Conservation (phyloP, 139 green algal species). For the Coccomyxa sp. region DNA sequence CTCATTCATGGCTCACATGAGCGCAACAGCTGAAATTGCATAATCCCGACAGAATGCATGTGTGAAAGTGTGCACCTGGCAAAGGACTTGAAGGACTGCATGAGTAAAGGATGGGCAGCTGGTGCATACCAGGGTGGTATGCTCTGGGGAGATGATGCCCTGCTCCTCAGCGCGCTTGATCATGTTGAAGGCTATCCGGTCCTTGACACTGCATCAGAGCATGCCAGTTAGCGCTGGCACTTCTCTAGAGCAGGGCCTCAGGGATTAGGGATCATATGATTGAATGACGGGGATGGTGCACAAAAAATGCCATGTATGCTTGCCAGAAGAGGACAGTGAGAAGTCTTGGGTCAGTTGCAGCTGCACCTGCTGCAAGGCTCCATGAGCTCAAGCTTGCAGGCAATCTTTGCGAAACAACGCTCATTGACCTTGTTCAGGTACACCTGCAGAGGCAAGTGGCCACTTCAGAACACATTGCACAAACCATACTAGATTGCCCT, state of each 20-base stretch:
- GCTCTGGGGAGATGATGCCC: conserved; percentile 75
- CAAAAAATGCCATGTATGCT: not conserved
- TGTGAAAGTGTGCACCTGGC: no score
- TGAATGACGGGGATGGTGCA: not conserved
- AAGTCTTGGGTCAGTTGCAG: not conserved
- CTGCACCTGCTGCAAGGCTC: conserved; percentile 75
- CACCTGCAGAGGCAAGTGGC: no score
- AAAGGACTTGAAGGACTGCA: not conserved
- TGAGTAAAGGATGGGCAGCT: not conserved
- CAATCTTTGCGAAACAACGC: conserved; percentile 66
- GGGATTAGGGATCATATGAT: not conserved
- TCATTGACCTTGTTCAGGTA: conserved; percentile 84
- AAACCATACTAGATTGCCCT: no score
- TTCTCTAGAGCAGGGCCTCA: not conserved
- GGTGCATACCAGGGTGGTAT: conserved; percentile 57
- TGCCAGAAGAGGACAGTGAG: not conserved
- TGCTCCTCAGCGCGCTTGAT: conserved; percentile 66
- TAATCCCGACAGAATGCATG: no score
- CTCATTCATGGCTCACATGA: no score
- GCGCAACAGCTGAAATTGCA: no score
- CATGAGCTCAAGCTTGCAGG: conserved; percentile 92
- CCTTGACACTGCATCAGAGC: conserved; percentile 71
- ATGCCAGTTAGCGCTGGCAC: not conserved
- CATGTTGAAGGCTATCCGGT: conserved; percentile 81
- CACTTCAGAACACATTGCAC: no score